These are phyloP conservation scores for Conringia planisiliqua DNA, from an alignment of 345 rosid species.

Conservation along the genomic window DNA sequence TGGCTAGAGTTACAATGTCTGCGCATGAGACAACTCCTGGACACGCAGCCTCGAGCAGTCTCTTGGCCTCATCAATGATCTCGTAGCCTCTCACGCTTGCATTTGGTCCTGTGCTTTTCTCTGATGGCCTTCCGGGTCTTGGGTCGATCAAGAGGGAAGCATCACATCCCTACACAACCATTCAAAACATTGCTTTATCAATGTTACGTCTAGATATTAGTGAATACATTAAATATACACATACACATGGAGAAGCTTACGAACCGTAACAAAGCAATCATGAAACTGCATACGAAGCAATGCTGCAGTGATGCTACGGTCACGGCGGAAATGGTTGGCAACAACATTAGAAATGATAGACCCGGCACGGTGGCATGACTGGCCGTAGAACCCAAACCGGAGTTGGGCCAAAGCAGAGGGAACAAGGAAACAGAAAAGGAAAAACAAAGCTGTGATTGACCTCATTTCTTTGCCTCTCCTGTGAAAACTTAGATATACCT, in stretches of 20 bases:
- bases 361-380: conserved; percentile 56
- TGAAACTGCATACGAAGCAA: conserved; percentile 89
- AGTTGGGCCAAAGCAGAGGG: conserved; percentile 45
- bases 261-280: conserved; percentile 72
- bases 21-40: conserved; percentile 33
- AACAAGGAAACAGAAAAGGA: conserved; percentile 28
- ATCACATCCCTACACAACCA: conserved; percentile 33
- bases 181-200: background rate
- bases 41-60: conserved; percentile 28
- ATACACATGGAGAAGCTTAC: conserved; percentile 17
- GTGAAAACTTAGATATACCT: background rate
- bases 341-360: conserved; percentile 47
- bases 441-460: conserved; percentile 18
- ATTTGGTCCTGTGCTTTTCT: conserved; percentile 35
- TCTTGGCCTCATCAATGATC: conserved; percentile 33
- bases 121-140: conserved; percentile 30
- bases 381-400: conserved; percentile 47
- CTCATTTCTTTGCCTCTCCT: conserved; percentile 9
- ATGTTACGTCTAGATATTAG: background rate
- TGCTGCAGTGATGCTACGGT: conserved; percentile 50
- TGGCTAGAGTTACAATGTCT: conserved; percentile 50
- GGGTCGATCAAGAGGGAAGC: conserved; percentile 36
- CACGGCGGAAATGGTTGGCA: conserved; percentile 32
- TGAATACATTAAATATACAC: background rate
- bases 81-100: conserved; percentile 35